Conservation (phyloP, 495 filamentous ascomycete species). For the Tricharina praecox region DNA sequence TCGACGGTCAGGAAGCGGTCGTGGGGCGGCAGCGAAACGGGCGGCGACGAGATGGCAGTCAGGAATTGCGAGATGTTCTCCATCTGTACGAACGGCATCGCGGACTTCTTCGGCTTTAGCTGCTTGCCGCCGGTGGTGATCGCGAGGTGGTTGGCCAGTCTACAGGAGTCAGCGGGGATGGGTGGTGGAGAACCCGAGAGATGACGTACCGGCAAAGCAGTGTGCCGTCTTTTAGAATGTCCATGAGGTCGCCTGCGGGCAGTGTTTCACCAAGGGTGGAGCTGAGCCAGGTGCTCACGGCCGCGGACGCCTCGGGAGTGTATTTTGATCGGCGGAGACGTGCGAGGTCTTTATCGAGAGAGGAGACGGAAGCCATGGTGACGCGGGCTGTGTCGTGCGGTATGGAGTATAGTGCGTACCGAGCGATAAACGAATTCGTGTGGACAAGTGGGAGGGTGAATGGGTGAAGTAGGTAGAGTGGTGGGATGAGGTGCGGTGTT, state of each 20-base stretch:
- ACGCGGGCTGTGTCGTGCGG: too few species aligned
- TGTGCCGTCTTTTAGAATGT: slow-evolving; percentile 73
- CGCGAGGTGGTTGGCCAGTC: slow-evolving; percentile 66
- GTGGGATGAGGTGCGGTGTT: not conserved
- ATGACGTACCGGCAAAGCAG: slow-evolving; percentile 69
- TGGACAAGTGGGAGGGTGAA: not conserved
- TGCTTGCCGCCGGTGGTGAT: slow-evolving; percentile 53
- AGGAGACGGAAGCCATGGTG: slow-evolving; percentile 81
- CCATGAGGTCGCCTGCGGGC: slow-evolving; percentile 58
- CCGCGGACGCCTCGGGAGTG: slow-evolving; percentile 77
- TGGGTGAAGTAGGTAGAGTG: not conserved
- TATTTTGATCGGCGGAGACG: slow-evolving; percentile 84
- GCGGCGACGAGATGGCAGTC: slow-evolving; percentile 62
- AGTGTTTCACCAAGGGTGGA: slow-evolving; percentile 59
- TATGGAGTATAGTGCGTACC: too few species aligned
- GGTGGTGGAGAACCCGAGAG: not conserved
- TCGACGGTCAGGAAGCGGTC: slow-evolving; percentile 96
- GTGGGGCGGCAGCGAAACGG: slow-evolving; percentile 75
- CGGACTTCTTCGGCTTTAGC: slow-evolving; percentile 54
- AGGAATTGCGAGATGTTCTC: slow-evolving; percentile 98
- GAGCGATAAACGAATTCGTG: too few species aligned
- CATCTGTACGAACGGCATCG: slow-evolving; percentile 98
- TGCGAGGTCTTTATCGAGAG: slow-evolving; percentile 88
- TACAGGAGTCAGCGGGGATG: slow-evolving; percentile 28
- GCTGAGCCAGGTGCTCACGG: slow-evolving; percentile 65